Base-by-base conservation (phyloP, 1,284 basidiomycete species). In the Naganishia sp. region DNA sequence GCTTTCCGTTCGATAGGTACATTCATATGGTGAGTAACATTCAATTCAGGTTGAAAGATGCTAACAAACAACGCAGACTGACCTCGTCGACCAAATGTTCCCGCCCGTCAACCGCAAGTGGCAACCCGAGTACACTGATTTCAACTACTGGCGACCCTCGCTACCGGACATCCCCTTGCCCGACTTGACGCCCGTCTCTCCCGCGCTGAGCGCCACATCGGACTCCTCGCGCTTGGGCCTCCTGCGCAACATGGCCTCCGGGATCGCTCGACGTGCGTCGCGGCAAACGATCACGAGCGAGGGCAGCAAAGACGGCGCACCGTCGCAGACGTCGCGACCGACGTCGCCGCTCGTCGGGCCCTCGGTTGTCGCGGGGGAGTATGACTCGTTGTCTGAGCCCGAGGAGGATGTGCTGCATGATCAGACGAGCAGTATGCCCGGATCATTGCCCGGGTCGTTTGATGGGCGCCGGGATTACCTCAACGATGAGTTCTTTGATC, bases 1-100 rank as follows among this genome's bases (percentile, higher is more conserved):
- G 0, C 10, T 35, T 23, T 31, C 1, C 25, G 39, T 5, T n/a
- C n/a, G 18, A 23, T 35, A 78, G 77, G 58, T 79, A 78, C 53
- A 76, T 77, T 39, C 72, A 73, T 52, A 71, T 75, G 63, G 73
- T 73, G 57, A 71, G 70, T 68, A 39, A 61, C 18, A 68, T 50
- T 31, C 13, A 15, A 0, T 49, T 49, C 6, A 32, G 9, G 17
- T 67, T 89, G 89, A 56, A 41, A 4, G 4, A 13, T 45, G 42
- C 47, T 23, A 21, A 11, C 10, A 94, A 94, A 77, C 94, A 94
- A 70, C 89, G 93, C 77, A 97, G 93, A 97, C 95, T 18, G 95
- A 99, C 78, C 85, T 99, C 17, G 96, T 99, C 39, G 94, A 99
- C 81, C 94, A 97, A 78, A 95, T 97, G 88, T 99, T 99, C 83